Conservation (phyloP, 495 filamentous ascomycete species). For the Arthonia radiata region DNA sequence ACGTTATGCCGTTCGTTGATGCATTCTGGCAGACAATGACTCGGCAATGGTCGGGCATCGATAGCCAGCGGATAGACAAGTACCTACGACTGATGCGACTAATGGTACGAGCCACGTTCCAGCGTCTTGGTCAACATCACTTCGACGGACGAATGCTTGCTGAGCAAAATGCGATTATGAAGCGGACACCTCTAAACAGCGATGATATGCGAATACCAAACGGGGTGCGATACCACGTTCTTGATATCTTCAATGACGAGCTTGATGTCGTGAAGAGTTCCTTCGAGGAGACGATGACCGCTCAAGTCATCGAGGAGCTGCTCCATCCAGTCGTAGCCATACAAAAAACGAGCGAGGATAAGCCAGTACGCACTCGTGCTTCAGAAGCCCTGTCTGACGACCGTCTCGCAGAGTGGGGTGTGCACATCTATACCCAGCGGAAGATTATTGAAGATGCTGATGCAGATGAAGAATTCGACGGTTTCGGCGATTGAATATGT, state of each 20-base stretch:
- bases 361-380: too few relatives aligned
- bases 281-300: too few relatives aligned
- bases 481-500: too few relatives aligned
- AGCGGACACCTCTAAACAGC: conserved; percentile 17
- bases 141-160: conserved; percentile 14
- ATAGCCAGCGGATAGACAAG: conserved; percentile 76
- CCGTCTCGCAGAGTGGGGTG: too few relatives aligned
- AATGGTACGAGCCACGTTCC: conserved; percentile 44
- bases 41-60: conserved; percentile 58
- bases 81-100: conserved; percentile 65
- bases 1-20: conserved; percentile 37
- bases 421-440: too few relatives aligned
- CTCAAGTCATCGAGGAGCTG: too few relatives aligned
- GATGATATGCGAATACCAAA: conserved; percentile 35
- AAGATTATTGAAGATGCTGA: too few relatives aligned
- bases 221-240: conserved; percentile 63
- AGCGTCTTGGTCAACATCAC: conserved; percentile 17
- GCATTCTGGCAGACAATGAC: conserved; percentile 84
- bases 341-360: too few relatives aligned
- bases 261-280: too few relatives aligned
- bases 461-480: too few relatives aligned
- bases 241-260: conserved; percentile 84
- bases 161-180: conserved; percentile 12
- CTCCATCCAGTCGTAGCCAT: too few relatives aligned
- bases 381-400: too few relatives aligned